Percentiles rank a stretch among this genome's conserved stretches.
phyloP scores from a whole-genome alignment of 768 basidiomycete species.

The Saitozyma sp. region DNA sequence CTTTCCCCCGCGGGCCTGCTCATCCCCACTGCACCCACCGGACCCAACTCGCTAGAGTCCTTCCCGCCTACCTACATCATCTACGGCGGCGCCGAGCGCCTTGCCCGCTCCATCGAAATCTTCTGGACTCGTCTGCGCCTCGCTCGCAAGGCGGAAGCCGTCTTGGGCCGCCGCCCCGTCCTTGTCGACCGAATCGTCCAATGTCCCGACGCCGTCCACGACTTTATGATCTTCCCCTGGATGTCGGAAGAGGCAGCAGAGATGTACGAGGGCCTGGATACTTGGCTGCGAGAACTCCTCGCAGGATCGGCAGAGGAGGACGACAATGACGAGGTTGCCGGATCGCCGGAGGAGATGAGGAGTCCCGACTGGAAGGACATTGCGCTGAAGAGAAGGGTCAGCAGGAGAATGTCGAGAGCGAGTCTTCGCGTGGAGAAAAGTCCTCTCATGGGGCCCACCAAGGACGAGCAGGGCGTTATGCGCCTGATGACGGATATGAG shows the following conservation, averaged over 20 bases:
- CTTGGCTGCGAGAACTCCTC: conserved; percentile 35
- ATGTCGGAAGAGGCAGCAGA: conserved; percentile 37
- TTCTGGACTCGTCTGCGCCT: conserved; percentile 32
- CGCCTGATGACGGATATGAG: conserved; percentile 30
- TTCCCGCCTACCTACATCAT: conserved; percentile 40
- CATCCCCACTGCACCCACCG: conserved; percentile 10
- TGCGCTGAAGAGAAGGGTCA: no score
- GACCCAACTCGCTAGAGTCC: conserved; percentile 18
- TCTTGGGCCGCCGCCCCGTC: neutral
- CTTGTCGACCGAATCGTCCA: conserved; percentile 20
- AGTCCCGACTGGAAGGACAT: neutral
- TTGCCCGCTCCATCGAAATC: conserved; percentile 30
- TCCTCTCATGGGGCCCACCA: conserved; percentile 16
- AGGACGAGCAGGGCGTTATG: conserved; percentile 12
- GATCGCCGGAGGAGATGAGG: neutral
- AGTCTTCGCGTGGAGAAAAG: conserved; percentile 21
- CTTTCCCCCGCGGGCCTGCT: conserved; percentile 38
- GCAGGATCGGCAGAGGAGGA: neutral
- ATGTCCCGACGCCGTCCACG: conserved; percentile 32
- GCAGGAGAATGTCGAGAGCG: no score
- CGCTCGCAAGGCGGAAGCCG: conserved; percentile 3
- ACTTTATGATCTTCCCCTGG: conserved; percentile 48
- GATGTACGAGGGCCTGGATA: conserved; percentile 36
- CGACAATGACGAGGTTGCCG: neutral
- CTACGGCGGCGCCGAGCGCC: conserved; percentile 38